Evolutionary conservation across 164 flowering plant species (phyloP), one percentile per base, ranked within the genome.

Genomic region (Annona squamosa): DNA sequence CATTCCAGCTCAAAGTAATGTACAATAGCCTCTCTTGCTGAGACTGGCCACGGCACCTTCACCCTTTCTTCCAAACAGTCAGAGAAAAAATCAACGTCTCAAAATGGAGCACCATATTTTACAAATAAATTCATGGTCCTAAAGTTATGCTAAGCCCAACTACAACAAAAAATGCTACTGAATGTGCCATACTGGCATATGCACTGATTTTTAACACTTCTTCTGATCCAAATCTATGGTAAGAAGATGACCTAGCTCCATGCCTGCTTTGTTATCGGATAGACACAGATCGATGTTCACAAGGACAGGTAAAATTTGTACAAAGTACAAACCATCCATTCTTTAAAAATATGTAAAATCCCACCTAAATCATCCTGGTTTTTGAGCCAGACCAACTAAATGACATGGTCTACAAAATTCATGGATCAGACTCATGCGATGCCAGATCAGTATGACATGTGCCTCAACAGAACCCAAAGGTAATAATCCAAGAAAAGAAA

Each of bases 21-120:
- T 78, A 89, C 48, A 59, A 95, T 44, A 65, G 85, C 94, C 83
- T 95, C 98, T 75, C 98, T 82, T 72, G 82, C 73, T 71, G 99
- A 88, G 72, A 95, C 73, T 45, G 99, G 99, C 99, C 99, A 95
- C 7, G 98, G 75, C 79, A 90, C 79, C 91, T 92, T 93, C 90
- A 88, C 65, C 91, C 99, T 95, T 90, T 83, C 99, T 89, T 93
- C 85, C 99, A 82, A 80, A 79, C 75, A 84, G 75, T 75, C 71
- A 75, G 46, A 66, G 45, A 63, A 77, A 52, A 73, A 56, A 66
- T 87, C 78, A 88, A 82, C 72, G 81, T 73, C 64, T 13, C 3
- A 37, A 42, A 26, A 26, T 26, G 37, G 73, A 48, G 74, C 19
- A 52, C 48, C n/a, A 26, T 26, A 26, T 26, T 26, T 43, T 18